These are phyloP conservation scores for Lachancea mirantina DNA, from an alignment of 805 yeast genomes.

Conservation along the genomic window DNA sequence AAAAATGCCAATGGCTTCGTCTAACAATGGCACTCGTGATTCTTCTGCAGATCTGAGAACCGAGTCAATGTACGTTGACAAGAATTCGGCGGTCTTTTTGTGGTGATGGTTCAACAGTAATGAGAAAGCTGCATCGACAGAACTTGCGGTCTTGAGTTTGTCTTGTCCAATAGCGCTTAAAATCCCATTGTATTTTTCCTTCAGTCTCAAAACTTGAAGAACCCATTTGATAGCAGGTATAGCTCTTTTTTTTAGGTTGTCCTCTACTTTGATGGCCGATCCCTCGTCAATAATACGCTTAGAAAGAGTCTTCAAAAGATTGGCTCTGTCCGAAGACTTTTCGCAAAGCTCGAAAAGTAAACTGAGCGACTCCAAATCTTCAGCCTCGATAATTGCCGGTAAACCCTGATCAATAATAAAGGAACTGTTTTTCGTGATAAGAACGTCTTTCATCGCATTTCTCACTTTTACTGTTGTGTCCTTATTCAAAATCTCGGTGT, in stretches of 20 bases:
- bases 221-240: constrained; percentile 64
- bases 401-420: constrained; percentile 2
- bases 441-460: constrained; percentile 15
- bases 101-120: constrained; percentile 49
- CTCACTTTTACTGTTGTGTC: constrained; percentile 21
- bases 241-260: constrained; percentile 30
- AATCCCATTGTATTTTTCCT: constrained; percentile 44
- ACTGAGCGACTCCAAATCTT: constrained; percentile 1
- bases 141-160: constrained; percentile 44
- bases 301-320: constrained; percentile 7
- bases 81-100: constrained; percentile 42
- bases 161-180: constrained; percentile 42
- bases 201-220: constrained; percentile 45
- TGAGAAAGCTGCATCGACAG: constrained; percentile 54
- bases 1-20: constrained; percentile 54
- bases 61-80: constrained; percentile 55
- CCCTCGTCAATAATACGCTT: constrained; percentile 15
- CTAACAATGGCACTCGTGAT: constrained; percentile 35
- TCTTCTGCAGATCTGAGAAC: constrained; percentile 35
- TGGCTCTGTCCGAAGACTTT: constrained; percentile 5
- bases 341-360: constrained; percentile 6
- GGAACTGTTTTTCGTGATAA: constrained; percentile 16
- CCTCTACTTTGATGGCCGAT: constrained; percentile 10
- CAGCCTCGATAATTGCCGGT: constrained; percentile 3
- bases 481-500: constrained; percentile 15